Evolutionary conservation across 371 early-diverging fungal species (phyloP).

Genomic region (Rhizopus stolonifer): DNA sequence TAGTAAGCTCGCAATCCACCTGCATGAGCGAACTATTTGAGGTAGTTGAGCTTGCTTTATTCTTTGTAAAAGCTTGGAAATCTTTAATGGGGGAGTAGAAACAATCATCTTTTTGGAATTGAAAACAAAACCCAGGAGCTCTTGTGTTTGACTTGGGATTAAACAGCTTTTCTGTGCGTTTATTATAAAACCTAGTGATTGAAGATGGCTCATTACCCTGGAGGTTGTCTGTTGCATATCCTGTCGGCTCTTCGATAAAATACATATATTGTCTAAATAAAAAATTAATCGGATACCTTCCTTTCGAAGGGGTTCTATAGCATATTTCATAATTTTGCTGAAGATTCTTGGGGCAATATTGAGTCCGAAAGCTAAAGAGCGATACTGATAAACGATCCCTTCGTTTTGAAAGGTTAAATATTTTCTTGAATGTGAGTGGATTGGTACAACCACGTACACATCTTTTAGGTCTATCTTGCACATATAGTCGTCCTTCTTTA

Average conservation of each 20-base stretch:
- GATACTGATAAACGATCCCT: slow-evolving; percentile 15
- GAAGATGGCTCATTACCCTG: no score
- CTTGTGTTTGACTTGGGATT: not conserved
- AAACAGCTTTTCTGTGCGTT: slow-evolving; percentile 2
- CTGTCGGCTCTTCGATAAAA: not conserved
- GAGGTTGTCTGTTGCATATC: not conserved
- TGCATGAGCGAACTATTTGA: not conserved
- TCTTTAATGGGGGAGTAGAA: not conserved
- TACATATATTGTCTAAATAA: slow-evolving; percentile 15
- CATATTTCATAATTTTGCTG: slow-evolving; percentile 6
- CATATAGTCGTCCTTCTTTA: slow-evolving; percentile 3
- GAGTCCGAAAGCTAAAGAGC: slow-evolving; percentile 7
- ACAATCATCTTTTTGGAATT: slow-evolving; percentile 6
- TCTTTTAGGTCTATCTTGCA: slow-evolving; percentile 10
- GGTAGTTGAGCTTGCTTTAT: not conserved
- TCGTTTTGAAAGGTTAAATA: slow-evolving; percentile 4
- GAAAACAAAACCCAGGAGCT: slow-evolving; percentile 5
- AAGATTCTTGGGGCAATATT: slow-evolving; percentile 12
- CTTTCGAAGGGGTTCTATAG: slow-evolving; percentile 5
- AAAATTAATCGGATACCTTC: slow-evolving; percentile 6
- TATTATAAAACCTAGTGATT: no score
- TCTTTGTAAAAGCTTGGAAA: not conserved
- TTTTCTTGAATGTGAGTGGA: not conserved
- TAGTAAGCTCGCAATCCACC: slow-evolving; percentile 6
- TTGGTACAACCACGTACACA: slow-evolving; percentile 5